phyloP scores from a whole-genome alignment of 495 filamentous ascomycete genomes.

The Aspergillus funiculosus region DNA sequence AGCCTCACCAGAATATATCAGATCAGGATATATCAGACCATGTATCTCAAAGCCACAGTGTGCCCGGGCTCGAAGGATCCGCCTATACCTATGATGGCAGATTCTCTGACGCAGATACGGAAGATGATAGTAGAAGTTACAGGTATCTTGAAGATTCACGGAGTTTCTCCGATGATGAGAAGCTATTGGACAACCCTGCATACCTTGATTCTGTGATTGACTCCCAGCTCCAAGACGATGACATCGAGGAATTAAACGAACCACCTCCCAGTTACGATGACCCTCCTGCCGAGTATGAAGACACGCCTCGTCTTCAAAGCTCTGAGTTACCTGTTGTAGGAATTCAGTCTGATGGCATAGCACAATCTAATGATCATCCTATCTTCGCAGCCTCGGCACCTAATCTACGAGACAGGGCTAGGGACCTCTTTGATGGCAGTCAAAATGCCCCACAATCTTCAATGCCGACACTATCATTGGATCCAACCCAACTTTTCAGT shows the following conservation, averaged over 20 bases:
- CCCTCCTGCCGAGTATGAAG: slow-evolving; percentile 6
- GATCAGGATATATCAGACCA: background rate
- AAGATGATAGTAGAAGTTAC: slow-evolving; percentile 24
- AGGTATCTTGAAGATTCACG: slow-evolving; percentile 31
- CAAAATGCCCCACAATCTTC: background rate
- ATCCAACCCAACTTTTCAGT: background rate
- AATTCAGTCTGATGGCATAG: slow-evolving; percentile 2
- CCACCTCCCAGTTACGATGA: slow-evolving; percentile 6
- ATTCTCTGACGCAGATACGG: slow-evolving; percentile 43
- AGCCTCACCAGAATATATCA: slow-evolving; percentile 18
- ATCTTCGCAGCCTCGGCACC: background rate
- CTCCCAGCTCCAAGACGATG: slow-evolving; percentile 40
- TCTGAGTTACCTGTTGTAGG: slow-evolving; percentile 3
- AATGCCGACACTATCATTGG: background rate
- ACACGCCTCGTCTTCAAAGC: slow-evolving; percentile 16
- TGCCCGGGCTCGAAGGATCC: slow-evolving; percentile 27
- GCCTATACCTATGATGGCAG: slow-evolving; percentile 37
- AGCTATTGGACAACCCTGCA: slow-evolving; percentile 40
- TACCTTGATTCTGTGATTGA: slow-evolving; percentile 47
- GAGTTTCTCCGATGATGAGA: slow-evolving; percentile 29
- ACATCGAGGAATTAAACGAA: slow-evolving; percentile 24
- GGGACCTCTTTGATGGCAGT: slow-evolving; percentile 4
- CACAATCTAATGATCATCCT: background rate
- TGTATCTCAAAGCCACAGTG: background rate
- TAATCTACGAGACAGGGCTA: slow-evolving; percentile 6